Evolutionary conservation across 1,284 basidiomycete genomes (phyloP), one percentile per base, ranked within the genome.

Genomic region (Rhodotorula sp.): DNA sequence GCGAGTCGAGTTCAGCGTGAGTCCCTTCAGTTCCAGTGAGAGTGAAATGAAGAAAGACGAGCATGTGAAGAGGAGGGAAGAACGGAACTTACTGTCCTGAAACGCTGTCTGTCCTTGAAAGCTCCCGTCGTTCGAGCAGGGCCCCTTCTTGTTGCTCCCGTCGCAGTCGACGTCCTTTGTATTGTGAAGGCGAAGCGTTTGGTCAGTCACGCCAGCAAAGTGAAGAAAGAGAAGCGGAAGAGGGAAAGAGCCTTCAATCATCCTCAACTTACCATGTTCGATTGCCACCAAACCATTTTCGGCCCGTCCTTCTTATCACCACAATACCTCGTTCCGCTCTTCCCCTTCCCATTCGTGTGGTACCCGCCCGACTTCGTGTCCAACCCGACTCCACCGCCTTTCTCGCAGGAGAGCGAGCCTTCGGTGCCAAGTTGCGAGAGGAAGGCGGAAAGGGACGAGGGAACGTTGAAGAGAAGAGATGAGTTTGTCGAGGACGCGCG

Each of bases 151-250:
- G 46, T 47, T 44, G 5, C 46, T 32, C 4, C 62, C 62, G 10
- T 63, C 62, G 32, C 62, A 63, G 36, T 63, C 62, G 24, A 63
- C 54, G 62, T 63, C 62, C 60, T 61, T 34, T 24, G 17, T 2
- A 29, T 24, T 7, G 44, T 27, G 1, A 7, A 19, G 10, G 15
- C 5, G 27, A n/a, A n/a, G n/a, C n/a, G n/a, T n/a, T n/a, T 17
- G 20, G 29, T 29, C 20, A 11, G 47, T 24, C 15, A 1, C 24
- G 24, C 11, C n/a, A 27, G 48, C 15, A n/a, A 20, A 10, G 32
- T 13, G 30, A 11, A 36, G 51, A 2, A 48, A 58, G 56, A 22
- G 2, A 1, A 20, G 39, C 48, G 48, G n/a, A n/a, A n/a, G n/a
- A n/a, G n/a, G n/a, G n/a, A n/a, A n/a, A n/a, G n/a, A n/a, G n/a